Conservation (phyloP, 1,139 yeast genomes). For the Taphrina pruni region DNA sequence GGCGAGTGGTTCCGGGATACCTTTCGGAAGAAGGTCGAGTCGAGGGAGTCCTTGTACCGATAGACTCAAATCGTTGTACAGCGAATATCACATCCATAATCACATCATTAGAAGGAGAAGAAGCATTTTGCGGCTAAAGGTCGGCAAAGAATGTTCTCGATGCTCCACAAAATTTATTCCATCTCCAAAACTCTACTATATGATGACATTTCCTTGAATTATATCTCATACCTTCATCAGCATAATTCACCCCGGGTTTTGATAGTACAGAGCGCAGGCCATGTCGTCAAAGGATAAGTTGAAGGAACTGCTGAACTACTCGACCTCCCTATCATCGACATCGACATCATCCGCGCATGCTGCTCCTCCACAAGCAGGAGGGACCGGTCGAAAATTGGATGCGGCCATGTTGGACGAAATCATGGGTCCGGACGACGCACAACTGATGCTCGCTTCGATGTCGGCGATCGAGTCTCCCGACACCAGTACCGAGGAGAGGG, state of each 20-base stretch:
- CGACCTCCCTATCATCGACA: conserved; percentile 14
- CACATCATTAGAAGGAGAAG: too few relatives aligned
- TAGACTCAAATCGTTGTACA: neutral
- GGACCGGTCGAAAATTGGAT: conserved; percentile 53
- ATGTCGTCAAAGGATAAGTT: conserved; percentile 23
- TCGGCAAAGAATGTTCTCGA: conserved; percentile 26
- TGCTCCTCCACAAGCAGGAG: neutral
- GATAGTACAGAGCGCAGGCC: too few relatives aligned
- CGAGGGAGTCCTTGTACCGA: conserved; percentile 12
- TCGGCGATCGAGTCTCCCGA: conserved; percentile 64
- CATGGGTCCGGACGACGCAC: conserved; percentile 86
- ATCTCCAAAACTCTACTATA: neutral
- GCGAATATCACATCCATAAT: too few relatives aligned
- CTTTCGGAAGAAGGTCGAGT: conserved; percentile 21
- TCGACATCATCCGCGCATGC: neutral
- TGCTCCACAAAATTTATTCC: conserved; percentile 17
- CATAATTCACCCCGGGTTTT: too few relatives aligned
- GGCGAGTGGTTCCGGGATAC: conserved; percentile 36
- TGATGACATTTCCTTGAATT: neutral
- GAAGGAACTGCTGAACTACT: conserved; percentile 21
- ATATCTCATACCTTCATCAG: too few relatives aligned
- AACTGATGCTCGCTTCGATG: conserved; percentile 79
- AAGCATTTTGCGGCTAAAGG: neutral
- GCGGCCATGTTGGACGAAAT: conserved; percentile 76
- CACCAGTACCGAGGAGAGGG: conserved; percentile 66